These are phyloP conservation scores for Raddia distichophylla DNA, from an alignment of 176 grass and related monocot species.

Conservation along the genomic window DNA sequence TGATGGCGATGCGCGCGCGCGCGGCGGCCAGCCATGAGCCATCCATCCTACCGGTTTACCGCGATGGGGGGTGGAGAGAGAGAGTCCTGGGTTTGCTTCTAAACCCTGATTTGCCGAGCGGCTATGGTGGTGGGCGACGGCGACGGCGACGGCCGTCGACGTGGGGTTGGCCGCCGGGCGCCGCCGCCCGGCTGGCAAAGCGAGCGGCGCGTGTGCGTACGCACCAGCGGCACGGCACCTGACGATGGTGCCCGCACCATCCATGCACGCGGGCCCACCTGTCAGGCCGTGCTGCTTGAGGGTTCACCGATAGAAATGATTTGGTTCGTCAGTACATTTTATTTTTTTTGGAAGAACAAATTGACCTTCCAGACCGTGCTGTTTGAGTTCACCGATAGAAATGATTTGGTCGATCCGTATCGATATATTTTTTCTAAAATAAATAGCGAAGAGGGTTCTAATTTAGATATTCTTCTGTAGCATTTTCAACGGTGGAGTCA, in stretches of 20 bases:
- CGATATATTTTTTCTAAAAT: no score
- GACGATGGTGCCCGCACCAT: no score
- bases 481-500: no score
- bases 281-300: background rate
- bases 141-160: background rate
- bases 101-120: slow-evolving; percentile 1
- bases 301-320: background rate
- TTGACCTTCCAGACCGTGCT: no score
- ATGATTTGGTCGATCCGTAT: no score
- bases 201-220: background rate
- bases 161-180: background rate
- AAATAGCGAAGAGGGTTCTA: no score
- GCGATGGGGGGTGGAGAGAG: no score
- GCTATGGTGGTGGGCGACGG: background rate
- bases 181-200: background rate
- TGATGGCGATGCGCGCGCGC: background rate
- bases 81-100: slow-evolving; percentile 32
- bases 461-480: no score
- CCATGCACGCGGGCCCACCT: background rate
- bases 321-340: background rate
- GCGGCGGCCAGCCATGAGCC: background rate
- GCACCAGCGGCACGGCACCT: background rate
- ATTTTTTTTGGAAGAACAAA: no score
- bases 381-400: no score
- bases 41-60: background rate